Conservation (phyloP, 768 basidiomycete species). For the Rhodosporidiobolus sp. region DNA sequence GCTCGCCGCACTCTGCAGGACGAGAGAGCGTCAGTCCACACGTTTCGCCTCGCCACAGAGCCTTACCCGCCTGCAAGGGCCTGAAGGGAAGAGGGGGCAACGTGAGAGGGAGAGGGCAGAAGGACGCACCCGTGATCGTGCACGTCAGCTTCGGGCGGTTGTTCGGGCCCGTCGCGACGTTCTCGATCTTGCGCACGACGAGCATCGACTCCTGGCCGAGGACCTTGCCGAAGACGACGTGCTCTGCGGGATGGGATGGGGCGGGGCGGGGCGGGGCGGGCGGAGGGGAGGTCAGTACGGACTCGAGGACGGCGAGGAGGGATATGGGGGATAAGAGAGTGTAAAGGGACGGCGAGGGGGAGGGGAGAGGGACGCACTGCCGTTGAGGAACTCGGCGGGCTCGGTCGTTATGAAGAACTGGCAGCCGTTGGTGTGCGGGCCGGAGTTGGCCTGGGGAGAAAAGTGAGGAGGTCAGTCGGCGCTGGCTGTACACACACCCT, state of each 20-base stretch:
- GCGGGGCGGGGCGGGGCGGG: neutral
- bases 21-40: neutral
- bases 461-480: neutral
- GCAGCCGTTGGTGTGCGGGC: slow-evolving; percentile 88
- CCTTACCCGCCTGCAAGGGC: neutral
- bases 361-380: slow-evolving; percentile 48
- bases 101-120: neutral
- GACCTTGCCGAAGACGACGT: slow-evolving; percentile 87
- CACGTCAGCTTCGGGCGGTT: slow-evolving; percentile 84
- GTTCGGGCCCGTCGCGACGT: slow-evolving; percentile 79
- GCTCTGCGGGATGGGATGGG: slow-evolving; percentile 53
- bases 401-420: slow-evolving; percentile 98
- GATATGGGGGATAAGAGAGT: neutral
- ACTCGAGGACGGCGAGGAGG: neutral
- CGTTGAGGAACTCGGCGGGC: slow-evolving; percentile 88
- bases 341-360: neutral
- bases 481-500: neutral
- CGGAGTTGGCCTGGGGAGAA: slow-evolving; percentile 76
- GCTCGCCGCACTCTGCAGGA: slow-evolving; percentile 45
- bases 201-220: slow-evolving; percentile 78
- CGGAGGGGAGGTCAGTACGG: neutral
- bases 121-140: slow-evolving; percentile 73
- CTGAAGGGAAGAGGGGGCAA: neutral
- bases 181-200: slow-evolving; percentile 91
- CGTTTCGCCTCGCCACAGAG: neutral